phyloP scores from a whole-genome alignment of 768 basidiomycete genomes.

The Zangia roseola region DNA sequence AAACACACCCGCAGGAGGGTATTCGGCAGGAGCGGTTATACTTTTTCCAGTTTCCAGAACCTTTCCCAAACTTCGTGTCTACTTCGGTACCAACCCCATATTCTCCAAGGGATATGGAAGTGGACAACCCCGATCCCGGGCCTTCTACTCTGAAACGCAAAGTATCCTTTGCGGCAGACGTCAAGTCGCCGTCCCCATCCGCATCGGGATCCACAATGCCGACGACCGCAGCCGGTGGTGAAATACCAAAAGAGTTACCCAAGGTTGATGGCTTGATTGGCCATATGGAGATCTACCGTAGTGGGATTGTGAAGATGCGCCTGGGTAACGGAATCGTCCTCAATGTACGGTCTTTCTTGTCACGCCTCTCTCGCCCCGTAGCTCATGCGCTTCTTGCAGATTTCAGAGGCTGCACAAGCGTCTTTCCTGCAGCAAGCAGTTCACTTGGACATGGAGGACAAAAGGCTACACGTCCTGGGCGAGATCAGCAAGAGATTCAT shows the following conservation, averaged over 20 bases:
- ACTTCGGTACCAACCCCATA: conserved; percentile 30
- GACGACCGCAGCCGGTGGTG: conserved; percentile 18
- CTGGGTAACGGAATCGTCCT: conserved; percentile 77
- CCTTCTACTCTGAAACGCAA: conserved; percentile 35
- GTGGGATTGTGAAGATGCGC: conserved; percentile 85
- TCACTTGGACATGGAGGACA: conserved; percentile 58
- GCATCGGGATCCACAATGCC: conserved; percentile 22
- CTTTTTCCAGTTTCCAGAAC: conserved; percentile 87
- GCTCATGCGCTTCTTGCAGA: conserved; percentile 41
- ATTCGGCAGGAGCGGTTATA: conserved; percentile 68
- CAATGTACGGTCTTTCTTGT: conserved; percentile 52
- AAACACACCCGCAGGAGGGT: conserved; percentile 38
- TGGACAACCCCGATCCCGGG: conserved; percentile 29
- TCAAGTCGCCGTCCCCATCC: conserved; percentile 44
- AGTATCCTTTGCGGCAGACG: conserved; percentile 65
- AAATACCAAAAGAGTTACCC: conserved; percentile 29
- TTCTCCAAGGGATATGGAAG: conserved; percentile 33
- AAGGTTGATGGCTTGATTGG: conserved; percentile 78
- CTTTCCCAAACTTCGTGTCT: conserved; percentile 73
- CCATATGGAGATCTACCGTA: conserved; percentile 79
- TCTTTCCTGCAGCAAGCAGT: conserved; percentile 90
- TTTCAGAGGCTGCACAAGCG: conserved; percentile 77
- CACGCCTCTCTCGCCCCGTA: not conserved
- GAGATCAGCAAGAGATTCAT: conserved; percentile 84
- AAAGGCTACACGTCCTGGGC: conserved; percentile 72